Evolutionary conservation across 2,329 filamentous ascomycete species (phyloP).

Genomic region (Diaporthe sp.): DNA sequence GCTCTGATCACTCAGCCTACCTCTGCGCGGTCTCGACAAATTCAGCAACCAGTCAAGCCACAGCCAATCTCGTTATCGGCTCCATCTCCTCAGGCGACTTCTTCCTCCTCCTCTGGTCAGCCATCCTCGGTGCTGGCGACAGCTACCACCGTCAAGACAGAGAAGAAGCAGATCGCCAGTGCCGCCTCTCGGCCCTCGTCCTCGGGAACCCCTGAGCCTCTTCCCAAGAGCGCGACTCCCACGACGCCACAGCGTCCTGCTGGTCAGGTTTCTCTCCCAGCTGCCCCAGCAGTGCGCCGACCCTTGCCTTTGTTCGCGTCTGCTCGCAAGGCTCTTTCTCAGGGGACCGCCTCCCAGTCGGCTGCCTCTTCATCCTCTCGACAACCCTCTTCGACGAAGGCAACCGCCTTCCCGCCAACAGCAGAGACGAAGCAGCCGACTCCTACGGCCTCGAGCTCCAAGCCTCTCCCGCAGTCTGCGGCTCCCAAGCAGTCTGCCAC

Average conservation of each 20-base stretch:
- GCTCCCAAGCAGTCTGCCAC: neutral
- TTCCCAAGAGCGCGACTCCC: neutral
- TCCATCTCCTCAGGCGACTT: neutral
- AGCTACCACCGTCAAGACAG: neutral
- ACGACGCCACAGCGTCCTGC: neutral
- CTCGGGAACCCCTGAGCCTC: neutral
- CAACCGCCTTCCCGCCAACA: neutral
- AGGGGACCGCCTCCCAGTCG: neutral
- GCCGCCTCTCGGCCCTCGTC: neutral
- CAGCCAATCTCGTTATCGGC: neutral
- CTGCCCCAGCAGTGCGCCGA: neutral
- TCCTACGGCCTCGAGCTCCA: neutral
- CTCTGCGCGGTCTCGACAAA: neutral
- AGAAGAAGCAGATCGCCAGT: neutral
- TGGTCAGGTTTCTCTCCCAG: neutral
- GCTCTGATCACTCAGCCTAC: neutral
- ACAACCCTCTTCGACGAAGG: neutral
- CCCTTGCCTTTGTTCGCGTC: neutral
- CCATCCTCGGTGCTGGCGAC: neutral
- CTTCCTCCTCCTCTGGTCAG: constrained; percentile 1
- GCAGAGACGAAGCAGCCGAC: neutral
- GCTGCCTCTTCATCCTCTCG: neutral
- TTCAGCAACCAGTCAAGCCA: neutral
- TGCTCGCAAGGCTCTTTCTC: neutral
- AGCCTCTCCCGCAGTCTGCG: neutral